Evolutionary conservation across 768 basidiomycete genomes (phyloP), one percentile per base, ranked within the genome.

Genomic region (Pisolithus albus): DNA sequence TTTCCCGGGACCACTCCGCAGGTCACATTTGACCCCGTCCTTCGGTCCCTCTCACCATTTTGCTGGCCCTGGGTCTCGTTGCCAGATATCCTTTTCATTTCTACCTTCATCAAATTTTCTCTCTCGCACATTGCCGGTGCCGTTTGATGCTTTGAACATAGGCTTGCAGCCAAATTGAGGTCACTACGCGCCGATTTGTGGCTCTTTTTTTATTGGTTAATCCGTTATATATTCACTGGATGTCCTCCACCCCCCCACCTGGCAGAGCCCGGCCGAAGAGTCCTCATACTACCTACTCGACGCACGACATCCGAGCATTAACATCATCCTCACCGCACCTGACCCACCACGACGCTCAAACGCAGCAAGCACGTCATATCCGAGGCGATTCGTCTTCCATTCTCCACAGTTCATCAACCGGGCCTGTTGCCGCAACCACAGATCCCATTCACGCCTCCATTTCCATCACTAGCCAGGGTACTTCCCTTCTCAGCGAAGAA

Each of bases 151-250:
- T 52, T 36, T 62, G 53, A 50, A 56, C 46, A 32, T 9, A 36
- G 34, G 34, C 34, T 13, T 34, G 9, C 18, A 18, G 30, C n/a
- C 40, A 41, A 59, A 53, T 36, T 45, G 49, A 15, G 51, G 55
- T 16, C 46, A 51, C 51, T 9, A 26, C 32, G 46, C 30, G 49
- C 43, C 37, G 37, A 28, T 50, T 19, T 55, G 55, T 53, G 59
- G 18, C 52, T 64, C 64, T 65, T 53, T 57, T 61, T 57, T 64
- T 64, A 56, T 60, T 59, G 55, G 34, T 44, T 52, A 44, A 7
- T 55, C 50, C 47, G 45, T 53, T 32, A 57, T 56, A 51, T 24
- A 39, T 38, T 52, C 51, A 41, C 56, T 60, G 51, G 53, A 66
- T 66, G 60, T 46, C 65, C 36, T 30, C 56, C 55, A 52, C 63